Evolutionary conservation across 352 stramenopile species (phyloP).

Genomic region (Elongisporangium prolatum): DNA sequence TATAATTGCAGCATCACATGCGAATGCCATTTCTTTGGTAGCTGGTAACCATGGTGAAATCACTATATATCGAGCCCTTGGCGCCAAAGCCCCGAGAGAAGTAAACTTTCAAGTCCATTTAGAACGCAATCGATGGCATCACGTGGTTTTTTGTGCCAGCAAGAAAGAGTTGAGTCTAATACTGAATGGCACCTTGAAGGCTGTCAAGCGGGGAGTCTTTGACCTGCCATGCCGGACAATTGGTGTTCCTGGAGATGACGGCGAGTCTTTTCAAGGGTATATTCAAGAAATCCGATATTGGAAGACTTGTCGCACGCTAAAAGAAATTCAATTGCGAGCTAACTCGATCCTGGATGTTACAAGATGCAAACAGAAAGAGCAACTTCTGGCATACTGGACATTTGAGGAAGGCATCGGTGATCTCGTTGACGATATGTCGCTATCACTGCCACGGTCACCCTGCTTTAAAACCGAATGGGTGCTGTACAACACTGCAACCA

Average conservation of each 20-base stretch:
- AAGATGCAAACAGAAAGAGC: constrained; percentile 13
- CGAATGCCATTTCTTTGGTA: constrained; percentile 47
- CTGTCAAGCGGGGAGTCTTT: constrained; percentile 41
- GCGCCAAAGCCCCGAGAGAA: constrained; percentile 23
- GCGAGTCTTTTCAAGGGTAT: constrained; percentile 56
- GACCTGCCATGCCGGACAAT: constrained; percentile 47
- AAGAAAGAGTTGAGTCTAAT: constrained; percentile 44
- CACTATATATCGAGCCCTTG: constrained; percentile 28
- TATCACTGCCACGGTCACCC: constrained; percentile 37
- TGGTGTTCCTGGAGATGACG: constrained; percentile 21
- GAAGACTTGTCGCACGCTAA: constrained; percentile 27
- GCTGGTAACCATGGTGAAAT: constrained; percentile 25
- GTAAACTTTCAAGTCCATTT: constrained; percentile 44
- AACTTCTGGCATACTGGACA: constrained; percentile 60
- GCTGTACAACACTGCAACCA: constrained; percentile 38
- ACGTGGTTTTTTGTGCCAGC: constrained; percentile 49
- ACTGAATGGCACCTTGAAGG: constrained; percentile 37
- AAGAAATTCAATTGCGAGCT: constrained; percentile 31
- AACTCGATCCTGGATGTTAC: constrained; percentile 36
- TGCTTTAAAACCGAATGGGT: constrained; percentile 43
- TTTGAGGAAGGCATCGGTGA: constrained; percentile 71
- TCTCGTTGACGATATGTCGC: constrained; percentile 71
- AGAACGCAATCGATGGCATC: constrained; percentile 46
- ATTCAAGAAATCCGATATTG: constrained; percentile 71
- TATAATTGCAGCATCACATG: constrained; percentile 49